Evolutionary conservation across 1,284 basidiomycete genomes (phyloP).

Genomic region (Ustilago esculenta): DNA sequence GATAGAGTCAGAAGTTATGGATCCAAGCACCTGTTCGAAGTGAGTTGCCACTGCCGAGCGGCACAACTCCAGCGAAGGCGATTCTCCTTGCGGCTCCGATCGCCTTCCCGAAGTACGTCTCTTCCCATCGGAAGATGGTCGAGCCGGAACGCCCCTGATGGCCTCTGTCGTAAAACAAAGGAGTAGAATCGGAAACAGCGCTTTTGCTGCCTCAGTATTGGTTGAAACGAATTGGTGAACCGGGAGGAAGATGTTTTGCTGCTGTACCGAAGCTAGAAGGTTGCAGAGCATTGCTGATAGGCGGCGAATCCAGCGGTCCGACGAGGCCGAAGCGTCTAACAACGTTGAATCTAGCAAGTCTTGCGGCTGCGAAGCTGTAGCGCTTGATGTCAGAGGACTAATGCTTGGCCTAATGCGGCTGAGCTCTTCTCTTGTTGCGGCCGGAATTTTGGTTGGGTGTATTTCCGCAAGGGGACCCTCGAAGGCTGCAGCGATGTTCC

Average conservation of each 20-base stretch:
- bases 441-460: slow-evolving; percentile 3
- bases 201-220: slow-evolving; percentile 74
- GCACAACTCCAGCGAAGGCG: neutral
- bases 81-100: slow-evolving; percentile 2
- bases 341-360: slow-evolving; percentile 4
- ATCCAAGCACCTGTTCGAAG: slow-evolving; percentile 70
- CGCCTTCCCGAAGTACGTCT: slow-evolving; percentile 1
- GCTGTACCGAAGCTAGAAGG: slow-evolving; percentile 69
- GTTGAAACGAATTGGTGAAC: slow-evolving; percentile 73
- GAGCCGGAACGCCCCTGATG: neutral
- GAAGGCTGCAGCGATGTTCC: slow-evolving; percentile 7
- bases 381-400: neutral
- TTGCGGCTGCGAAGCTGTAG: neutral
- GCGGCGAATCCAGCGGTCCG: slow-evolving; percentile 75
- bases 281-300: slow-evolving; percentile 75
- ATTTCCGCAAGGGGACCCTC: neutral
- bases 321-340: slow-evolving; percentile 68
- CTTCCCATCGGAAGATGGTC: slow-evolving; percentile 57
- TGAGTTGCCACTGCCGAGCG: slow-evolving; percentile 56
- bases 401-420: slow-evolving; percentile 23
- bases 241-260: slow-evolving; percentile 75
- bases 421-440: slow-evolving; percentile 14
- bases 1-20: slow-evolving; percentile 68
- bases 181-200: slow-evolving; percentile 79
- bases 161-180: slow-evolving; percentile 67